Evolutionary conservation across 257 asterid genomes (phyloP), one percentile per base, ranked within the genome.

Genomic region (Pogostemon cablin): DNA sequence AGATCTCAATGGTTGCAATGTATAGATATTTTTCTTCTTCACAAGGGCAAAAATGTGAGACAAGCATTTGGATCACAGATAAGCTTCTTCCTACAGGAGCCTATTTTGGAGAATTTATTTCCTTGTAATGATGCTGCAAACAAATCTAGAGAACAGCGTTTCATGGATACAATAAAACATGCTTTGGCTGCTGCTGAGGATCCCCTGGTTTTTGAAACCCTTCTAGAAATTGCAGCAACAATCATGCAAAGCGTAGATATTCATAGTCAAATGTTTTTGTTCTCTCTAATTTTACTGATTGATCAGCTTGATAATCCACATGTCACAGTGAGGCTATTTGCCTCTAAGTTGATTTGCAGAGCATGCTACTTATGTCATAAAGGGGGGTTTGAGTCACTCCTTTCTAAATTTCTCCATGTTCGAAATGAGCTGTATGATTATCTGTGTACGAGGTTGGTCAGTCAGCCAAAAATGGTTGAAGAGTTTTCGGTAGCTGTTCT

Each of bases 401-500:
- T 93, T 69, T 81, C 91, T 35, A 89, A 86, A 85, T 86, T 78
- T 75, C 89, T 77, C 50, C 82, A 84, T 69, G 61, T 85, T 67
- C 89, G 87, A 78, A 87, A 82, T 81, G 96, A 89, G 61, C 77
- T 93, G 81, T 93, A 86, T 82, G 87, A 85, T 79, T 91, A 83
- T 82, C 83, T 93, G 32, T 83, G 90, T 62, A 55, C 65, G 80
- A 86, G 88, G 82, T 90, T 93, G 64, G 86, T 75, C 59, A 82
- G 74, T 75, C 92, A 85, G 76, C 87, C 92, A 57, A 78, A 86
- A 85, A 66, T 91, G 79, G 88, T 93, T 42, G 88, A 91, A 76
- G 97, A 91, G 80, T 89, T 93, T 81, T 90, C 99, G 73, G 79
- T 78, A n/a, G 83, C 89, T 46, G 90, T 91, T 76, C 97, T 89